Evolutionary conservation across 805 yeast genomes (phyloP), one percentile per base, ranked within the genome.

Genomic region (Candida jianshihensis): DNA sequence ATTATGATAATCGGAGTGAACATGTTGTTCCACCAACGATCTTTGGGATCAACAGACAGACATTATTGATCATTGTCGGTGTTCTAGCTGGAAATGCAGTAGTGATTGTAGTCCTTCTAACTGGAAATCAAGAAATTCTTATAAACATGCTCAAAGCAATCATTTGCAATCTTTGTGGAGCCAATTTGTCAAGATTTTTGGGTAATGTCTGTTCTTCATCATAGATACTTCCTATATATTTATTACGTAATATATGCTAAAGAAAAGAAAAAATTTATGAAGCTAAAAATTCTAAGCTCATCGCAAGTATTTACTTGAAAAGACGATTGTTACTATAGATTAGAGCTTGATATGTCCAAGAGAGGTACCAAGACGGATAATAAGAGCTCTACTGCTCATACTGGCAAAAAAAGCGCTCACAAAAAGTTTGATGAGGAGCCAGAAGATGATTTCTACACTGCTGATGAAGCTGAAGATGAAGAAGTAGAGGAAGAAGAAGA

Each of bases 371-470:
- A n/a, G n/a, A n/a, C n/a, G n/a, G n/a, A n/a, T n/a, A n/a, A n/a
- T n/a, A n/a, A n/a, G n/a, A n/a, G n/a, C n/a, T n/a, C n/a, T n/a
- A n/a, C n/a, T n/a, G n/a, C n/a, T n/a, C n/a, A n/a, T n/a, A 30
- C 26, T 14, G 46, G 6, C 18, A 16, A 28, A 17, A 28, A 28
- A 18, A 18, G n/a, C 18, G 11, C 12, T 13, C 33, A 31, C 33
- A 31, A 21, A 17, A 53, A 49, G 27, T 55, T 56, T 36, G 56
- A 37, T 16, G 51, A 47, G 15, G 51, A 47, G 22, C 47, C 40
- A 17, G 38, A 30, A 6, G 43, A 33, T 7, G 46, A 38, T 5
- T 33, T 39, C 16, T 43, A 38, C 21, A 43, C 51, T 3, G 51
- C 49, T 5, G 48, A 43, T 36, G 51, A 49, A 32, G 43, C 33